Evolutionary conservation across 2,329 filamentous ascomycete genomes (phyloP).

Genomic region (Aspergillus costaricaensis): DNA sequence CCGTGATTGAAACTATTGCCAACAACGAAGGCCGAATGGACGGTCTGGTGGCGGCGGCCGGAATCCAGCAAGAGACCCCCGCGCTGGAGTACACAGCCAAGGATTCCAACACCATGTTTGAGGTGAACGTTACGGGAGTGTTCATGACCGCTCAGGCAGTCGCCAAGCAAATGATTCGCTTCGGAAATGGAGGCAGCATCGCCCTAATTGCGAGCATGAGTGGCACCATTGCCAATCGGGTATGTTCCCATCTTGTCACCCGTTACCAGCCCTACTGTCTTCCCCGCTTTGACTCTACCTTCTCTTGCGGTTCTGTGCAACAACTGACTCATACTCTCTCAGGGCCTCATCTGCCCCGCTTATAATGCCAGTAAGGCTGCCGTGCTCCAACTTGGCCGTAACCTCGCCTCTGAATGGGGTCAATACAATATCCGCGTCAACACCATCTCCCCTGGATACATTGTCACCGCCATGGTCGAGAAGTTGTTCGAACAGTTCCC

Average conservation of each 20-base stretch:
- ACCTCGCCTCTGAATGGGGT: conserved; percentile 53
- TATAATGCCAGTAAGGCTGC: conserved; percentile 54
- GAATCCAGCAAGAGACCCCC: conserved; percentile 75
- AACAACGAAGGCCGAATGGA: conserved; percentile 71
- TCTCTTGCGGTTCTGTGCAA: neutral
- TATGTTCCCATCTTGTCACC: conserved; percentile 16
- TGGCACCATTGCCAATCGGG: conserved; percentile 58
- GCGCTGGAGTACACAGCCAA: conserved; percentile 74
- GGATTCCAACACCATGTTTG: conserved; percentile 64
- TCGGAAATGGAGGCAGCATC: conserved; percentile 62
- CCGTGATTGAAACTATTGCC: conserved; percentile 68
- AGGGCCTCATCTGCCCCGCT: conserved; percentile 52
- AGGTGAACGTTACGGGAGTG: conserved; percentile 62
- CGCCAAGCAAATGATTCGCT: conserved; percentile 64
- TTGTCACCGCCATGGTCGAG: conserved; percentile 50
- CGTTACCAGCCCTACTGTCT: neutral
- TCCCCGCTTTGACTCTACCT: neutral
- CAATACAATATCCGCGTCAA: conserved; percentile 52
- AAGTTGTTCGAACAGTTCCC: conserved; percentile 63
- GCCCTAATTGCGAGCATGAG: conserved; percentile 66
- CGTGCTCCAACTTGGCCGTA: conserved; percentile 50
- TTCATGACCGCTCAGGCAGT: conserved; percentile 67
- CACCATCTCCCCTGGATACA: conserved; percentile 51
- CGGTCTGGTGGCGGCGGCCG: conserved; percentile 73
- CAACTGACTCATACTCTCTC: conserved; percentile 4